Evolutionary conservation across 2,329 filamentous ascomycete genomes (phyloP), one percentile per base, ranked within the genome.

Genomic region (Verticillium nonalfalfae): DNA sequence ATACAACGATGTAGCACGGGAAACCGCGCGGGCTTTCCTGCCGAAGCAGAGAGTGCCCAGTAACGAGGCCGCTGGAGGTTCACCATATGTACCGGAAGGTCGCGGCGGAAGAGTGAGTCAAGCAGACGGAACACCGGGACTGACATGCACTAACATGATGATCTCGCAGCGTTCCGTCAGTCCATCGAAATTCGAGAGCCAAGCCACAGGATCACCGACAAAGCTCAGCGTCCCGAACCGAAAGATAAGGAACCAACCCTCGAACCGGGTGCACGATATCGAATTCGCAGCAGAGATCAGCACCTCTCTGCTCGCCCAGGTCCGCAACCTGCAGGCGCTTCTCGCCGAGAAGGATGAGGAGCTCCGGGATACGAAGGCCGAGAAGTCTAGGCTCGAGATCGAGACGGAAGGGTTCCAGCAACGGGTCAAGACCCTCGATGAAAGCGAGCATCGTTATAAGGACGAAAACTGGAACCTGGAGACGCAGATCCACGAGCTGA

Each of bases 401-500:
- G 93, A 97, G 66, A 85, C 88, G 0, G 90, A 96, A 72, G 86
- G 84, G 3, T 85, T 96, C 65, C 85, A 89, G 59, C 91, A 96
- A 73, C 87, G 93, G 38, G 80, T 98, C 66, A 90, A 91, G 71
- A 84, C 85, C 7, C 80, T 97, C 50, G 93, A 97, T 68, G 95
- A 99, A 75, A 97, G 90, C 72, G 95, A 99, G 74, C 90, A 96
- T 70, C 89, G 91, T 59, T 97, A 96, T 78, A 98, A 97, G 76
- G 95, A 99, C 71, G 95, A 98, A 75, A 99, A 98, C 73, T 99
- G 95, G 95, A 94, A 90, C 65, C 83, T 99, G 40, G 95, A 99
- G 75, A 96, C 93, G 0, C 91, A 93, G 68, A 84, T 96, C 26
- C 95, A 97, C 69, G 93, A 98, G 65, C 80, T 94, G 52, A 83